These are phyloP conservation scores for Talaromyces albobiverticillius DNA, from an alignment of 2,329 filamentous ascomycete genomes.

Conservation along the genomic window DNA sequence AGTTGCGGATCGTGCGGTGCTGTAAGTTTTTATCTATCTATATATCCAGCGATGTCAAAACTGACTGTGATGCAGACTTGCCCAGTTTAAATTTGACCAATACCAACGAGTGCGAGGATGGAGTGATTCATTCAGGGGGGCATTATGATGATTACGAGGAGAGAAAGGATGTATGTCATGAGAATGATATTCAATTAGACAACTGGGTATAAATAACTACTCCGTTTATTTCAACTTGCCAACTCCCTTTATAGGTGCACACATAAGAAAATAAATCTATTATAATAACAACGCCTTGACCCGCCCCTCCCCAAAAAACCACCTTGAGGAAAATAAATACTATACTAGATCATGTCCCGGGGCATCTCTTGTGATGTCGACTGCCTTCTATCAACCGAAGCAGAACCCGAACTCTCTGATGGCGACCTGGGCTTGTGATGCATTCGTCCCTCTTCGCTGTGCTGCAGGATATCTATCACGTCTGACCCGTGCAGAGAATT, in stretches of 20 bases:
- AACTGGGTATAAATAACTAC: too few species aligned
- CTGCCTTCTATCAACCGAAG: background rate
- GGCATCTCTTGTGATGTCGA: conserved; percentile 1
- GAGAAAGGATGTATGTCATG: too few species aligned
- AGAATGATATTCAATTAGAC: too few species aligned
- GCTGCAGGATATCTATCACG: conserved; percentile 15
- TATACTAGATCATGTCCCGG: conserved; percentile 11
- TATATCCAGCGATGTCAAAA: background rate
- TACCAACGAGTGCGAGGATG: too few species aligned
- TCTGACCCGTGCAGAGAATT: conserved; percentile 9
- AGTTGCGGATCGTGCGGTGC: conserved; percentile 27
- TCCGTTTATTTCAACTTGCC: too few species aligned
- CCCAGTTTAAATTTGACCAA: conserved; percentile 13
- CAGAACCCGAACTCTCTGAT: background rate
- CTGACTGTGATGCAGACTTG: conserved; percentile 11
- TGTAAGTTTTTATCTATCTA: conserved; percentile 21
- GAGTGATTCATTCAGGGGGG: too few species aligned
- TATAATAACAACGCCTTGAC: background rate
- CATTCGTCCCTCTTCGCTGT: conserved; percentile 12
- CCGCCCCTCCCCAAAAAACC: background rate
- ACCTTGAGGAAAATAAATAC: too few species aligned
- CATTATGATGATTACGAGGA: background rate
- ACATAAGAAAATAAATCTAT: too few species aligned
- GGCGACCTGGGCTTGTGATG: background rate
- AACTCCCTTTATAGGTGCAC: too few species aligned